phyloP scores from a whole-genome alignment of 495 filamentous ascomycete species.

The Aspergillus bertholletiae region DNA sequence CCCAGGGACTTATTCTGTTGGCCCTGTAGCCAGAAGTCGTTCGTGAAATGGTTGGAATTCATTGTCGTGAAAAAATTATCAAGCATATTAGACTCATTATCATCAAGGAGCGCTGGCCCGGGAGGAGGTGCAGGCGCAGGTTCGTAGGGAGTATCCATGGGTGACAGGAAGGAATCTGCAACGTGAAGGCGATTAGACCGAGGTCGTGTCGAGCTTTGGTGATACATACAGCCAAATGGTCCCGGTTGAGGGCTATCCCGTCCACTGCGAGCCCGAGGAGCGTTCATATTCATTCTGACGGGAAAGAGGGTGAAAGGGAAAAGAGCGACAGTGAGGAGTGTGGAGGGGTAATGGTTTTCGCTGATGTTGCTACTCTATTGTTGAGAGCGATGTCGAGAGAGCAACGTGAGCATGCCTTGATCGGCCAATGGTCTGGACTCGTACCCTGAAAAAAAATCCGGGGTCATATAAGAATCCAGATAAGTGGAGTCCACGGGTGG shows the following conservation, averaged over 20 bases:
- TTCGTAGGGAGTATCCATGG: constrained; percentile 51
- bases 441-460: not conserved
- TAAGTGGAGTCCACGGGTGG: constrained; percentile 6
- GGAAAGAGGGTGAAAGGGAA: not conserved
- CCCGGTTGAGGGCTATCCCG: constrained; percentile 30
- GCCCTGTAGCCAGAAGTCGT: constrained; percentile 43
- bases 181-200: constrained; percentile 18
- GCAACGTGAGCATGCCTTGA: constrained; percentile 34
- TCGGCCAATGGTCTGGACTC: not conserved
- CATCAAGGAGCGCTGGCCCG: constrained; percentile 57
- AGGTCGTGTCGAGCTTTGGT: not conserved
- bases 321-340: constrained; percentile 4
- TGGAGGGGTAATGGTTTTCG: not conserved
- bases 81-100: constrained; percentile 59
- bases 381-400: constrained; percentile 23
- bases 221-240: constrained; percentile 61
- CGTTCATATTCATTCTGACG: constrained; percentile 33
- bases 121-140: constrained; percentile 55
- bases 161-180: constrained; percentile 44
- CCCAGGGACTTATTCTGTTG: constrained; percentile 43
- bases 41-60: constrained; percentile 50
- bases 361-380: constrained; percentile 22
- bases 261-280: constrained; percentile 25
- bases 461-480: not conserved
- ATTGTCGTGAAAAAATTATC: constrained; percentile 60